Evolutionary conservation across 164 flowering plant species (phyloP).

Genomic region (grape (Vitis vinifera)): DNA sequence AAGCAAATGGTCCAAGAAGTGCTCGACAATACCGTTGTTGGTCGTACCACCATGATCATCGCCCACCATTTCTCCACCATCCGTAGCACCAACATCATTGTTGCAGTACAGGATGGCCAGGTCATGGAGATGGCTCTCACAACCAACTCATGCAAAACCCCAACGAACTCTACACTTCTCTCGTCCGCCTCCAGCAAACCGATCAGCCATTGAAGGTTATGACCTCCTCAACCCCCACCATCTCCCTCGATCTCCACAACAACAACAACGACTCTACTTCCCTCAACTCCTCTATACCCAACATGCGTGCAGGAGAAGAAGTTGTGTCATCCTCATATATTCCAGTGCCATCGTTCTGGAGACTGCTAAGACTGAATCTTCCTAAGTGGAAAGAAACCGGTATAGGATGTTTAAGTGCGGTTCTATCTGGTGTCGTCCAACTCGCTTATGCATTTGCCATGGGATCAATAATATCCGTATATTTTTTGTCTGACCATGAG

Average conservation of each 20-base stretch:
- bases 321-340: constrained; percentile 34
- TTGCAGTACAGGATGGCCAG: constrained; percentile 64
- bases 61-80: constrained; percentile 92
- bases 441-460: constrained; percentile 59
- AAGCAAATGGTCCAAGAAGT: constrained; percentile 81
- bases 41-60: constrained; percentile 74
- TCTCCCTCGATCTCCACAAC: constrained; percentile 22
- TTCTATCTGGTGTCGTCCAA: constrained; percentile 68
- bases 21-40: constrained; percentile 58
- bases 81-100: constrained; percentile 66
- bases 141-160: constrained; percentile 44
- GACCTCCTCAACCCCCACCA: constrained; percentile 4
- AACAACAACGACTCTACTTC: constrained; percentile 12
- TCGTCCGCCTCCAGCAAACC: constrained; percentile 53
- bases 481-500: constrained; percentile 49
- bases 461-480: constrained; percentile 75
- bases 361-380: constrained; percentile 52
- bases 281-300: no score
- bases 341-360: constrained; percentile 58
- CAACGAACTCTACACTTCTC: constrained; percentile 51
- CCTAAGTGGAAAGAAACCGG: constrained; percentile 79
- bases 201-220: constrained; percentile 8
- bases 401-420: constrained; percentile 57
- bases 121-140: constrained; percentile 63
- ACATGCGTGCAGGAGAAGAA: no score